Evolutionary conservation across 2,329 filamentous ascomycete species (phyloP), one percentile per base, ranked within the genome.

Genomic region (Dothidotthia symphoricarpi): DNA sequence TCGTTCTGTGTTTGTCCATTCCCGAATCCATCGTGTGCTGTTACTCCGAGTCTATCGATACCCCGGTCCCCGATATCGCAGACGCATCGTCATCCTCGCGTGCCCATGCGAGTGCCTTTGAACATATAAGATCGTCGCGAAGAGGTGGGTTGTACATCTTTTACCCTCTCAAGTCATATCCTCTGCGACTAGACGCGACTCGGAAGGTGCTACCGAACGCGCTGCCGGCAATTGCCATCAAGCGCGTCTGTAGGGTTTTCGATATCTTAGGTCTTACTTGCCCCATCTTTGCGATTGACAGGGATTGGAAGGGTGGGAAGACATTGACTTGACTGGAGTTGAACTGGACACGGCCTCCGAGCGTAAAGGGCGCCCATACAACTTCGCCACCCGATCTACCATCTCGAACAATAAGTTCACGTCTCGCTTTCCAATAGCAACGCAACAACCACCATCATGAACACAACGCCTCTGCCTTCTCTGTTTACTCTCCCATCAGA

Each of bases 401-500:
- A n/a, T n/a, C n/a, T n/a, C n/a, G n/a, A n/a, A n/a, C n/a, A n/a
- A n/a, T n/a, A n/a, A n/a, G n/a, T n/a, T n/a, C n/a, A n/a, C n/a
- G n/a, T n/a, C n/a, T n/a, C n/a, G n/a, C n/a, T n/a, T n/a, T n/a
- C n/a, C n/a, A n/a, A n/a, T n/a, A n/a, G n/a, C n/a, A n/a, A n/a
- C n/a, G n/a, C n/a, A n/a, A n/a, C n/a, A n/a, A n/a, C n/a, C n/a
- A n/a, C n/a, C n/a, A 16, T 27, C 19, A 59, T 59, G 53, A 45
- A 45, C 16, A 19, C 19, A 6, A 17, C 28, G 22, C 12, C 39
- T 6, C 26, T 36, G 4, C 43, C 63, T n/a, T 51, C 50, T 9
- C 45, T 87, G 6, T 61, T 81, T 19, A 60, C 66, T 14, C 75
- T 95, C 1, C 90, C 90, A 0, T 66, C 80, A 10, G 90, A 96